Evolutionary conservation across 139 green algal species (phyloP).

Genomic region (Asterochloris sp.): DNA sequence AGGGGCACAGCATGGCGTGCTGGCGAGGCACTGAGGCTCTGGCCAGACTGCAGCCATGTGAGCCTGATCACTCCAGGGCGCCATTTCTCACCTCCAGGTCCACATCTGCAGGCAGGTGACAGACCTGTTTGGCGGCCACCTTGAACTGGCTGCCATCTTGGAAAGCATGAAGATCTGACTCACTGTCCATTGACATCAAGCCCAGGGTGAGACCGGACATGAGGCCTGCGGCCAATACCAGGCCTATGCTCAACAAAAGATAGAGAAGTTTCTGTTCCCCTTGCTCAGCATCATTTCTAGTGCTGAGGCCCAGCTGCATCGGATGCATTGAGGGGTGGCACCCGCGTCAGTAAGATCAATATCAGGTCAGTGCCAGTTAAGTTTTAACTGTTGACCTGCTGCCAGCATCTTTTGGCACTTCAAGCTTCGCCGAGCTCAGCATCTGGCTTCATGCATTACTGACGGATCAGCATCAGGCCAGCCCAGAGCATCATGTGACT

Average conservation of each 20-base stretch:
- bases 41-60: not conserved
- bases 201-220: slow-evolving; percentile 59
- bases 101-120: slow-evolving; percentile 13
- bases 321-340: no score
- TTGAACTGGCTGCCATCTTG: not conserved
- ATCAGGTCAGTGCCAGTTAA: no score
- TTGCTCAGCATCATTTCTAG: not conserved
- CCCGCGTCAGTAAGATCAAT: no score
- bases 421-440: no score
- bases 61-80: not conserved
- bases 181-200: slow-evolving; percentile 44
- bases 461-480: no score
- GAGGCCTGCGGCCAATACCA: slow-evolving; percentile 2
- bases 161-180: not conserved
- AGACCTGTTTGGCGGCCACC: not conserved
- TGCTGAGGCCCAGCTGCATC: slow-evolving; percentile 9
- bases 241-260: not conserved
- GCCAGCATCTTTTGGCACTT: no score
- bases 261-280: slow-evolving; percentile 9
- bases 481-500: no score
- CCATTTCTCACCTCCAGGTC: slow-evolving; percentile 48
- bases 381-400: no score
- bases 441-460: no score
- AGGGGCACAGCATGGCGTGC: no score
- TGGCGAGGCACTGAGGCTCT: no score